A percentile compares a stretch with the other conserved stretches of the same genome.
Evolutionary conservation across 2,329 filamentous ascomycete species (phyloP).

Genomic region (Talaromyces piceae): DNA sequence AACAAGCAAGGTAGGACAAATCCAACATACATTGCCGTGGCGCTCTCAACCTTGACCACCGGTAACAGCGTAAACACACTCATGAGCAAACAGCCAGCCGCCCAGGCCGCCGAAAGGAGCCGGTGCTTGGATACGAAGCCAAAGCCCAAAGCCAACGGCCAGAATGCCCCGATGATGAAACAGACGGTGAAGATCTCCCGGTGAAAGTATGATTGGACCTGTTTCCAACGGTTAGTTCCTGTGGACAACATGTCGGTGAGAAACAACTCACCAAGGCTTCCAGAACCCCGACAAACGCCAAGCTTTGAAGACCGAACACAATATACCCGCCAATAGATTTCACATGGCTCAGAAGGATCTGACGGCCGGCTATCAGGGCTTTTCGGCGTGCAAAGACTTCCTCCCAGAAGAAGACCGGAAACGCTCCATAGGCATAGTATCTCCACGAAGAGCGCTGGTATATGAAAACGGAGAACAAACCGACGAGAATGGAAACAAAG

Average conservation of each 20-base stretch:
- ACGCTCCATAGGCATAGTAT: slow-evolving; percentile 88
- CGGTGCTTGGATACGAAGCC: slow-evolving; percentile 63
- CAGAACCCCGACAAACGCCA: slow-evolving; percentile 66
- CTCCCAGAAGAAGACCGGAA: slow-evolving; percentile 94
- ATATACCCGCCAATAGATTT: slow-evolving; percentile 51
- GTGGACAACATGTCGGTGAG: neutral
- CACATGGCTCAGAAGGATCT: slow-evolving; percentile 62
- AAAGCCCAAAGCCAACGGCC: slow-evolving; percentile 68
- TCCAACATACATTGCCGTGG: slow-evolving; percentile 58
- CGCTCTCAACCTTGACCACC: slow-evolving; percentile 74
- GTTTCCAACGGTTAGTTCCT: slow-evolving; percentile 4
- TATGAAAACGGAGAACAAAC: slow-evolving; percentile 70
- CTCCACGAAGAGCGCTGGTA: slow-evolving; percentile 70
- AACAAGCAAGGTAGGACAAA: neutral
- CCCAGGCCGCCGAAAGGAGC: slow-evolving; percentile 63
- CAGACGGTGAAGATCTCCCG: slow-evolving; percentile 78
- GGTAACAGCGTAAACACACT: slow-evolving; percentile 84
- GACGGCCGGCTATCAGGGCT: slow-evolving; percentile 60
- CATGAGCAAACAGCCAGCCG: slow-evolving; percentile 70
- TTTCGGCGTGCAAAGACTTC: slow-evolving; percentile 75
- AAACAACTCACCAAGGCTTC: slow-evolving; percentile 61
- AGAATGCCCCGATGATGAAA: slow-evolving; percentile 68
- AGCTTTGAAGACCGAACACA: slow-evolving; percentile 55
- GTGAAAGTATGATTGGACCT: slow-evolving; percentile 89
- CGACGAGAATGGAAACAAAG: slow-evolving; percentile 70